Conservation (phyloP, 768 basidiomycete genomes). For the Kwoniella bestiolae region DNA sequence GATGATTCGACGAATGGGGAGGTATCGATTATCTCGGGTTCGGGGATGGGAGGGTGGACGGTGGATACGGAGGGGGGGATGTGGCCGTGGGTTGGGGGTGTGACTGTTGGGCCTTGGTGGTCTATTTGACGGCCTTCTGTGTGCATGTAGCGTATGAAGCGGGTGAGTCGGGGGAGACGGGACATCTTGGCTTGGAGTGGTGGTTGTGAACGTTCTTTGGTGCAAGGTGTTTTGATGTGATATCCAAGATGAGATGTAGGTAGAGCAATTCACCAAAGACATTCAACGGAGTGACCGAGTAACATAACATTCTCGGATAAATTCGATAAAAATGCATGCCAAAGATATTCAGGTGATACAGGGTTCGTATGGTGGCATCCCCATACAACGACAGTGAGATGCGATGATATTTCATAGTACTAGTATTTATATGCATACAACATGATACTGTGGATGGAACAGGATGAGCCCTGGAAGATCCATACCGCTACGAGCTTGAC, state of each 20-base stretch:
- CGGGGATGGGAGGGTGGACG: slow-evolving; percentile 5
- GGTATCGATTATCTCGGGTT: slow-evolving; percentile 7
- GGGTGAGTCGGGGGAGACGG: slow-evolving; percentile 27
- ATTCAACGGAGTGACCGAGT: neutral
- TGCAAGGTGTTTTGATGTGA: neutral
- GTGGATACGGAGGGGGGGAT: slow-evolving; percentile 10
- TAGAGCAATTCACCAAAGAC: neutral
- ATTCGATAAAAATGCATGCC: slow-evolving; percentile 2
- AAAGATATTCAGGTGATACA: slow-evolving; percentile 14
- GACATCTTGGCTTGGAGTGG: slow-evolving; percentile 29
- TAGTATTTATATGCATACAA: neutral
- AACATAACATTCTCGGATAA: slow-evolving; percentile 28
- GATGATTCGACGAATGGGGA: slow-evolving; percentile 7
- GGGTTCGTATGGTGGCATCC: neutral
- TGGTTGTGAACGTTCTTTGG: neutral
- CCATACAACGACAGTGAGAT: neutral
- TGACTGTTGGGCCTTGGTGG: slow-evolving; percentile 35
- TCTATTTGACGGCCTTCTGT: slow-evolving; percentile 49
- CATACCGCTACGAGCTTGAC: too few species aligned
- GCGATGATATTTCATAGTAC: neutral
- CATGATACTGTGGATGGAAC: neutral
- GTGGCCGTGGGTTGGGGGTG: slow-evolving; percentile 18
- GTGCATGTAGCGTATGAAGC: slow-evolving; percentile 39
- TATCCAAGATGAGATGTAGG: neutral
- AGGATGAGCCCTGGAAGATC: neutral